Conservation (phyloP, 768 basidiomycete species). For the Leccinum pellstonianum region DNA sequence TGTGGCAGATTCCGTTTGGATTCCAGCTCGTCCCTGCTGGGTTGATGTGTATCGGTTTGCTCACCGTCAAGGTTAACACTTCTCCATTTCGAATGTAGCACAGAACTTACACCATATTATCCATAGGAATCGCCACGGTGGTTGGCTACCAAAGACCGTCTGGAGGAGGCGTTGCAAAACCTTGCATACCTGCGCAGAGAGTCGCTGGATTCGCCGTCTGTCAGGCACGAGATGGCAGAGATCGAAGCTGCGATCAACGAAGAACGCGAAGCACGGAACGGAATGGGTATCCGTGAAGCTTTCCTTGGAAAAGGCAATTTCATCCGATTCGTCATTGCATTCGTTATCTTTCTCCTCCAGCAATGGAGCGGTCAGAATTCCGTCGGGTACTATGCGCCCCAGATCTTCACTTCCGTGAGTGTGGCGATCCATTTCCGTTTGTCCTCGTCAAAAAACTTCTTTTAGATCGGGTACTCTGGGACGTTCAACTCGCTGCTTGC, state of each 20-base stretch:
- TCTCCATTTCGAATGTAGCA: not conserved
- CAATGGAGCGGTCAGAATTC: constrained; percentile 87
- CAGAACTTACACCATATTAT: constrained; percentile 9
- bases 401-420: constrained; percentile 64
- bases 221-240: constrained; percentile 69
- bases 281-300: constrained; percentile 65
- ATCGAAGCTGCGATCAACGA: constrained; percentile 79
- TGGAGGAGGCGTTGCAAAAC: constrained; percentile 52
- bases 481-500: constrained; percentile 63
- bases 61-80: constrained; percentile 55
- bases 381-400: constrained; percentile 74
- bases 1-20: constrained; percentile 76
- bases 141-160: constrained; percentile 63
- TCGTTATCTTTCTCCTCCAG: constrained; percentile 75
- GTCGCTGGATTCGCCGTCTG: constrained; percentile 37
- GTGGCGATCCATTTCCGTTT: not conserved
- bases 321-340: constrained; percentile 81
- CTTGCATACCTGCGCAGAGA: constrained; percentile 64
- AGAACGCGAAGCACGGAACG: constrained; percentile 63
- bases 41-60: constrained; percentile 62
- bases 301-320: constrained; percentile 82
- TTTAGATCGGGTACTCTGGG: constrained; percentile 62
- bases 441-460: not conserved
- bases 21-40: constrained; percentile 75
- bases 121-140: constrained; percentile 71